Evolutionary conservation across 441 rosid genomes (phyloP), one percentile per base, ranked within the genome.

Genomic region (Breynia disticha): DNA sequence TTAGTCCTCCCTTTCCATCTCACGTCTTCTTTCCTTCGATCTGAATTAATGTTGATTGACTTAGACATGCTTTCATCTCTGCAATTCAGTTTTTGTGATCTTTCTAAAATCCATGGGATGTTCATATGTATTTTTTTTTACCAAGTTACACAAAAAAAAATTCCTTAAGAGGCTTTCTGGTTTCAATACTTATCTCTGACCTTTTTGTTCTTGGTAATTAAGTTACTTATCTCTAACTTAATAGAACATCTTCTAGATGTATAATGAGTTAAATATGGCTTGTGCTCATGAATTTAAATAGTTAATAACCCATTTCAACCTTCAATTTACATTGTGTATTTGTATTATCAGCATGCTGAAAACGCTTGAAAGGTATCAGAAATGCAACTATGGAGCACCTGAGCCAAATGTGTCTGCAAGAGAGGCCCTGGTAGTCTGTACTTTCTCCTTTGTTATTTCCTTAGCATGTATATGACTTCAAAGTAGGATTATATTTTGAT

Each of bases 311-410:
- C 15, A 39, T 39, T 39, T 39, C 43, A 4, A 9, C 15, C 19
- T 13, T 35, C 18, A 5, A 4, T 46, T n/a, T 24, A 22, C 15
- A 19, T 18, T 39, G n/a, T 19, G 15, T 7, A 44, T 9, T 21
- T 3, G 22, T 7, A 11, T 54, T 0, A 32, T 13, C 32, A 90
- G 97, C 78, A 90, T 83, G 95, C 75, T 87, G 59, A 63, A 82
- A 63, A 91, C 97, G 20, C 77, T 91, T 39, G 98, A 91, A 75
- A 84, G 98, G 84, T 91, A 91, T 75, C 94, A 91, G 63, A 91
- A 88, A 67, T 86, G 95, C 62, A 91, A 86, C 82, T 91, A 86
- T 72, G 98, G 94, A 76, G 95, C 91, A 24, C 97, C 98, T 19
- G 95, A 88, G 57, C 52, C 90, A 35, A 84, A 75, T 67, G 72